Evolutionary conservation across 139 green algal genomes (phyloP).

Genomic region (Tetraselmis chui): DNA sequence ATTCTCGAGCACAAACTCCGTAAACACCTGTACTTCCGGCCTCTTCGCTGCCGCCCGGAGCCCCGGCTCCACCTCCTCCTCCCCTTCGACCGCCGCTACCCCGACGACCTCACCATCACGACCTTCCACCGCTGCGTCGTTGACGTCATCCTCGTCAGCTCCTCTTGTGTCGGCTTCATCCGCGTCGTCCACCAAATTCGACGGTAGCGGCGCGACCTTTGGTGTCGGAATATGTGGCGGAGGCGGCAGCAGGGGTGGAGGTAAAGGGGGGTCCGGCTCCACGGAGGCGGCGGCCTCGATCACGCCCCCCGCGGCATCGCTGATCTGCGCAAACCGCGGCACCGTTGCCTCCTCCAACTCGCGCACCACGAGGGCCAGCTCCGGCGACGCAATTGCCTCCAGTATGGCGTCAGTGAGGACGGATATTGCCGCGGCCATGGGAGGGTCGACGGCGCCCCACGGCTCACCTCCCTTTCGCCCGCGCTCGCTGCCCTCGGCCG

Average conservation of each 20-base stretch:
- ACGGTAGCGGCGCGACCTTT: no score
- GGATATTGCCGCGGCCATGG: neutral
- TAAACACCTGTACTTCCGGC: slow-evolving; percentile 28
- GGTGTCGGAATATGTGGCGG: neutral
- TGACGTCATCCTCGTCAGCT: neutral
- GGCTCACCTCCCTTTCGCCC: neutral
- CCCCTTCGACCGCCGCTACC: neutral
- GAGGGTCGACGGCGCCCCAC: neutral
- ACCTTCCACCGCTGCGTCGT: neutral
- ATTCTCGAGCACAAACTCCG: slow-evolving; percentile 35
- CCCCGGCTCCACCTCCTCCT: neutral
- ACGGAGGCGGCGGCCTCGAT: neutral
- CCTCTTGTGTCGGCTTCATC: neutral
- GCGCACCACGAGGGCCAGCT: neutral
- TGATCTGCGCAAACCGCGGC: neutral
- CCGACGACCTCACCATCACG: no score
- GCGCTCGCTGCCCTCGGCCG: neutral
- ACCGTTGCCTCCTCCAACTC: neutral
- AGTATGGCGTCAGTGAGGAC: neutral
- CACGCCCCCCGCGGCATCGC: neutral
- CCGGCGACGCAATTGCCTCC: neutral
- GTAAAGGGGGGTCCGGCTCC: neutral
- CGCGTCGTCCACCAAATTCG: neutral
- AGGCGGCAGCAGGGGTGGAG: neutral
- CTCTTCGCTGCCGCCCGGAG: neutral